Evolutionary conservation across 371 early-diverging fungal species (phyloP), one percentile per base, ranked within the genome.

Genomic region (Thermomucor indicae-seudaticae): DNA sequence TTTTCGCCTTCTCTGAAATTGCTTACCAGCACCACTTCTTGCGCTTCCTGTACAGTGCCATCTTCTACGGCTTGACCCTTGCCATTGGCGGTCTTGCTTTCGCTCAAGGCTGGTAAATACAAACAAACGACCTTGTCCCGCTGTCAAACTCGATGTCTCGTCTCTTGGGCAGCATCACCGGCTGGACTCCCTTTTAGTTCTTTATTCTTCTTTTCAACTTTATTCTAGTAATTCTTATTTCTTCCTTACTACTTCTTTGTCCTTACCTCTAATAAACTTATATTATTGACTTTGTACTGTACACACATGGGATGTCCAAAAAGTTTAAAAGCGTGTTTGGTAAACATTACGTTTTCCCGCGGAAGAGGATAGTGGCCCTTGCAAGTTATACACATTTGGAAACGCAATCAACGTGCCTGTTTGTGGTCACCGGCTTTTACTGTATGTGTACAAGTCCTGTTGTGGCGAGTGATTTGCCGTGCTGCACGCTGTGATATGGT

Each of bases 41-140:
- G 35, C 72, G 75, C 14, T 55, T 75, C 6, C 10, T 64, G 7
- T 72, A 62, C 37, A 51, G 57, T 5, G 17, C 58, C 16, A 47
- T 65, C 19, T 72, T 75, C 53, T 75, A 65, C 34, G 65, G 49
- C 10, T 53, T 75, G 30, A 55, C 55, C 20, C 51, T 75, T 7
- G 67, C 72, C 23, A 67, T 75, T 34, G 58, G 60, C 10, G 71
- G 69, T 51, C 62, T 68, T 38, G 67, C 69, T 6, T 75, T 58
- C 44, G 47, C 51, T 4, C 58, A 68, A 60, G 75, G 75, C 17
- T 73, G 58, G 58, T 51, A 57, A 49, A 20, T 3, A 10, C 37
- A 16, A 14, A 16, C 19, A 37, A 37, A 32, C 32, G 32, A 8
- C 14, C 14, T 8, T 32, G 7, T 32, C 14, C 14, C 14, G 7